These are phyloP conservation scores for Pseudocercospora macadamiae DNA, from an alignment of 2,329 filamentous ascomycete species.

Conservation along the genomic window DNA sequence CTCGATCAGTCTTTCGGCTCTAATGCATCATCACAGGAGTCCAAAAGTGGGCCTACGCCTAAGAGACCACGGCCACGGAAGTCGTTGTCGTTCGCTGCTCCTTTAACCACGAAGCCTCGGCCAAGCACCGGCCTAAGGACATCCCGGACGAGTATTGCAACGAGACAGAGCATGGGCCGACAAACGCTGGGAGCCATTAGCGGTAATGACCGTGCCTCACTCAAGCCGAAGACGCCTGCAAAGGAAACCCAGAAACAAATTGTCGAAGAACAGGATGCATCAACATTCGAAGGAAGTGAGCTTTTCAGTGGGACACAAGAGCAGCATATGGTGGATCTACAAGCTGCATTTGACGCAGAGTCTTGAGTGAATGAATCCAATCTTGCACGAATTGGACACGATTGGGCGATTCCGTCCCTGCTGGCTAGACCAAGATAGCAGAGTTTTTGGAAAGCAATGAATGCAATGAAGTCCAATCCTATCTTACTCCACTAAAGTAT, in stretches of 20 bases:
- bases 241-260: constrained; percentile 17
- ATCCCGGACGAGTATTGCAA: constrained; percentile 9
- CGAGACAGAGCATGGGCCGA: constrained; percentile 23
- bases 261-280: constrained; percentile 32
- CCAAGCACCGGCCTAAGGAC: constrained; percentile 24
- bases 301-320: constrained; percentile 43
- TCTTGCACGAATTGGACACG: too few relatives aligned
- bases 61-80: constrained; percentile 40
- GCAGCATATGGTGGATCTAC: constrained; percentile 16
- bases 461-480: too few relatives aligned
- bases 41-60: constrained; percentile 41
- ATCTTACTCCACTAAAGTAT: constrained; percentile 28
- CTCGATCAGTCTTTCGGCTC: constrained; percentile 30
- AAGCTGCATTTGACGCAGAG: constrained; percentile 13
- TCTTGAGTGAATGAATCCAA: too few relatives aligned
- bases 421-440: too few relatives aligned
- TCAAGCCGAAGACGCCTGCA: constrained; percentile 30
- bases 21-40: constrained; percentile 35
- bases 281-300: constrained; percentile 44
- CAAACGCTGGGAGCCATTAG: constrained; percentile 31
- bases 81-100: constrained; percentile 20
- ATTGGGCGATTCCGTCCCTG: too few relatives aligned
- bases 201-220: constrained; percentile 33
- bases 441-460: too few relatives aligned
- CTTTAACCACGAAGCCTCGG: constrained; percentile 29